Percentiles rank a stretch among this genome's conserved stretches.
Conservation (phyloP, 768 basidiomycete genomes). For the Crepidotus variabilis region DNA sequence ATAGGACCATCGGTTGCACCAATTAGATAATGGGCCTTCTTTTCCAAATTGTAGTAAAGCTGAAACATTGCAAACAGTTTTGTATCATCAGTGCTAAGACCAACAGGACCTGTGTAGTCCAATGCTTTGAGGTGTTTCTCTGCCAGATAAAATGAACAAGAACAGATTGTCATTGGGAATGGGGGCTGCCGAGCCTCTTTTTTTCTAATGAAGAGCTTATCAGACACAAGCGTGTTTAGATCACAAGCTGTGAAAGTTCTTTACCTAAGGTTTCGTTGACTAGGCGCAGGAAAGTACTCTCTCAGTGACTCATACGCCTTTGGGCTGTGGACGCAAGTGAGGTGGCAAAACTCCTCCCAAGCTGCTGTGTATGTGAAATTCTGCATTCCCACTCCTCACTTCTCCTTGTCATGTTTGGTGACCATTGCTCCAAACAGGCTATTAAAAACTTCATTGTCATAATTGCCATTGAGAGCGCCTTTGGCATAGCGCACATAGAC, state of each 20-base stretch:
- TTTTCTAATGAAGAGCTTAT: background rate
- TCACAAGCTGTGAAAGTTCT: background rate
- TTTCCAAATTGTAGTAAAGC: background rate
- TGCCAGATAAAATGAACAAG: background rate
- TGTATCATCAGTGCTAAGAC: slow-evolving; percentile 6
- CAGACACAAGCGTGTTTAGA: background rate
- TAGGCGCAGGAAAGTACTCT: slow-evolving; percentile 8
- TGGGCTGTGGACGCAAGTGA: slow-evolving; percentile 23
- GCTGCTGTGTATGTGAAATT: slow-evolving; percentile 31
- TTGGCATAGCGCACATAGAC: slow-evolving; percentile 4
- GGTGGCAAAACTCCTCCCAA: slow-evolving; percentile 26
- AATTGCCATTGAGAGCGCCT: slow-evolving; percentile 4
- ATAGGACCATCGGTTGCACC: slow-evolving; percentile 2
- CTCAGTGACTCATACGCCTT: slow-evolving; percentile 20
- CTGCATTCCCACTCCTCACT: slow-evolving; percentile 26
- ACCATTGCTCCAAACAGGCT: slow-evolving; percentile 21
- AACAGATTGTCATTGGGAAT: slow-evolving; percentile 12
- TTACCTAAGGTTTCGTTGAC: slow-evolving; percentile 1
- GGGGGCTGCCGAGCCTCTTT: slow-evolving; percentile 8
- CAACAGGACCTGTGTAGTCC: background rate
- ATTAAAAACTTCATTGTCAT: slow-evolving; percentile 5
- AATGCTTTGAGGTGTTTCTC: background rate
- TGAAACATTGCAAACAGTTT: slow-evolving; percentile 1
- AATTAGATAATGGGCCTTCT: slow-evolving; percentile 4
- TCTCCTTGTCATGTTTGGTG: slow-evolving; percentile 16